Base-by-base conservation (phyloP, 148 eudicot genomes). In the Chenopodium suecicum region DNA sequence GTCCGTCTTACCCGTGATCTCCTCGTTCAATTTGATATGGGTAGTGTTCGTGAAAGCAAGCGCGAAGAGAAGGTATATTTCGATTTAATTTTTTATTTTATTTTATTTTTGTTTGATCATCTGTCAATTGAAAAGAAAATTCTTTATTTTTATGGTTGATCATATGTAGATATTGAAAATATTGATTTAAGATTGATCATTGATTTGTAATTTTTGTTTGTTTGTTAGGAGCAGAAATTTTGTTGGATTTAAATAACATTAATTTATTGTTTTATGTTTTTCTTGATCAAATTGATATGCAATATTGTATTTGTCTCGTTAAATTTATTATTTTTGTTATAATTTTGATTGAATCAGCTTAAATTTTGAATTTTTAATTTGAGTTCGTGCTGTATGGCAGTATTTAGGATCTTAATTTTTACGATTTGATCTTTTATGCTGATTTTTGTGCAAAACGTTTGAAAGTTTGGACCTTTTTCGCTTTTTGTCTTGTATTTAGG, bases 41-140 rank as follows among this genome's bases (percentile, higher is more conserved):
- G 75, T 79, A 74, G 75, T 73, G 72, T 83, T 67, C 94, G 94
- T 29, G 97, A 89, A 2, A 88, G 83, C 87, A 95, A 95, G 84
- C 97, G 97, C 20, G 98, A 93, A 9, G 98, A 95, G 54, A 95
- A 95, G 99, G 99, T 93, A 19, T 29, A 0, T 46, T n/a, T 23
- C 0, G 13, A 47, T 48, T 73, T 32, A 27, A 27, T 27, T 56
- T 56, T 72, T 69, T 16, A 32, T 31, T 63, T 31, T 0, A 17
- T 32, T 2, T 29, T 12, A 25, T 27, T 11, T 10, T 74, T 27
- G 29, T 7, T 74, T 74, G 27, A 2, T 25, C 32, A 19, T 41
- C 3, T 0, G 22, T 2, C n/a, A 72, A 41, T 46, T 46, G 29
- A 46, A 23, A 9, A 8, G 44, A 37, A 37, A 7, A 29, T 17